phyloP scores from a whole-genome alignment of 1,139 yeast genomes.

The Dujonia santamariae region DNA sequence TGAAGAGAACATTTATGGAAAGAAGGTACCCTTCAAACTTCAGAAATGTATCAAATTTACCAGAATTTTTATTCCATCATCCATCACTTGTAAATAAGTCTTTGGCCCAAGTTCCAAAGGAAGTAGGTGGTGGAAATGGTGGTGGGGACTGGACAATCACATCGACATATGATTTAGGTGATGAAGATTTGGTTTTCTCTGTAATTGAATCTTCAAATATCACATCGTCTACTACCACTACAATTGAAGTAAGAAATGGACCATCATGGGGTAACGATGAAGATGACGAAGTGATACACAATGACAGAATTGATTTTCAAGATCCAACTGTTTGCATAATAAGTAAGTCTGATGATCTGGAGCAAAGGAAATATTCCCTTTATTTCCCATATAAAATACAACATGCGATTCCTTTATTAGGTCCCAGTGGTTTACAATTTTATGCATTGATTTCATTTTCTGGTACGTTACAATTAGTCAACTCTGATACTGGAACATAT shows the following conservation, averaged over 20 bases:
- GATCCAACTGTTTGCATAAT: slow-evolving; percentile 44
- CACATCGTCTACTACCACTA: slow-evolving; percentile 8
- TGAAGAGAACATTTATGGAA: slow-evolving; percentile 31
- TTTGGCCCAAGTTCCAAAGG: slow-evolving; percentile 23
- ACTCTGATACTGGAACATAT: slow-evolving; percentile 56
- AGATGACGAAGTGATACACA: slow-evolving; percentile 17
- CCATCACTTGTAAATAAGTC: slow-evolving; percentile 32
- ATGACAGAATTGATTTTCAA: slow-evolving; percentile 38
- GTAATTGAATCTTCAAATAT: slow-evolving; percentile 30
- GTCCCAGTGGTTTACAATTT: slow-evolving; percentile 21
- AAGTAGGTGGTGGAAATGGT: slow-evolving; percentile 14
- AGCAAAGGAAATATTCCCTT: slow-evolving; percentile 23
- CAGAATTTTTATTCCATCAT: slow-evolving; percentile 37
- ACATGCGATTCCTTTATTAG: slow-evolving; percentile 34
- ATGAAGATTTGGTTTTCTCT: slow-evolving; percentile 39
- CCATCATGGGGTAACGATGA: slow-evolving; percentile 40
- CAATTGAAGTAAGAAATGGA: slow-evolving; percentile 43
- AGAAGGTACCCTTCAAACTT: slow-evolving; percentile 37
- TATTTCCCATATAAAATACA: slow-evolving; percentile 43
- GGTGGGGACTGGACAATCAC: slow-evolving; percentile 23
- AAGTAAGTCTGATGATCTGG: slow-evolving; percentile 17
- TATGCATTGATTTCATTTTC: slow-evolving; percentile 70
- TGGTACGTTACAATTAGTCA: slow-evolving; percentile 67
- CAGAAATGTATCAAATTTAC: slow-evolving; percentile 31
- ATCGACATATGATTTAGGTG: slow-evolving; percentile 27